A percentile compares a stretch with the other conserved stretches of the same genome.
These are phyloP conservation scores for Colletotrichum eleusines DNA, from an alignment of 2,329 filamentous ascomycete species.

Conservation along the genomic window DNA sequence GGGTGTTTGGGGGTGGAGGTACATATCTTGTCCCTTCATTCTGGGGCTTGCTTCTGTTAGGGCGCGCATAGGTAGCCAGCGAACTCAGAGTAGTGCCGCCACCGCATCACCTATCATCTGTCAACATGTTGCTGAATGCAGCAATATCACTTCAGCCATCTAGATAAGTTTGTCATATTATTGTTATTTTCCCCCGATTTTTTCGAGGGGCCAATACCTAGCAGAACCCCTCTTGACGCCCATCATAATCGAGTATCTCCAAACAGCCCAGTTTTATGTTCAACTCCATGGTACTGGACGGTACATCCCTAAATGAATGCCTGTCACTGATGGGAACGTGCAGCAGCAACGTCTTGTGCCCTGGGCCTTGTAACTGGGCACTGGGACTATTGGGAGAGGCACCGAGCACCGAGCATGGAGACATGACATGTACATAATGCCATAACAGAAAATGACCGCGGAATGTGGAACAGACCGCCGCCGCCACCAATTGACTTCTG, in stretches of 20 bases:
- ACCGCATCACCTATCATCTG: constrained; percentile 12
- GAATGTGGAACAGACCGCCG: constrained; percentile 14
- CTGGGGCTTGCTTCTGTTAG: constrained; percentile 33
- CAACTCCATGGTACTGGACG: constrained; percentile 13
- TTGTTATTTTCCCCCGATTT: no score
- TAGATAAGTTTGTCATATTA: no score
- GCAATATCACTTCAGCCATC: neutral
- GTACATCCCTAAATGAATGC: constrained; percentile 23
- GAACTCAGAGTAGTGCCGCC: constrained; percentile 12
- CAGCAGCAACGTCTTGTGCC: constrained; percentile 32
- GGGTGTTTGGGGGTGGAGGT: constrained; percentile 22
- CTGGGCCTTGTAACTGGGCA: constrained; percentile 20
- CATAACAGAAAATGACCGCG: constrained; percentile 9
- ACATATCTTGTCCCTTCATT: constrained; percentile 16
- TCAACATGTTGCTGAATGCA: neutral
- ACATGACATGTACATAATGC: neutral
- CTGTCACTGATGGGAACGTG: constrained; percentile 36
- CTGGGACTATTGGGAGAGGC: constrained; percentile 3
- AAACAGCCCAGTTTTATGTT: constrained; percentile 16
- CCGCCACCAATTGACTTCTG: constrained; percentile 39
- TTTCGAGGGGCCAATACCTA: neutral
- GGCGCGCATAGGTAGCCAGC: constrained; percentile 4
- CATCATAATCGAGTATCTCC: neutral
- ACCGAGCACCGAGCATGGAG: neutral
- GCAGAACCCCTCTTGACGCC: no score